phyloP scores from a whole-genome alignment of 768 basidiomycete species.

The Tremella yokohamensis region DNA sequence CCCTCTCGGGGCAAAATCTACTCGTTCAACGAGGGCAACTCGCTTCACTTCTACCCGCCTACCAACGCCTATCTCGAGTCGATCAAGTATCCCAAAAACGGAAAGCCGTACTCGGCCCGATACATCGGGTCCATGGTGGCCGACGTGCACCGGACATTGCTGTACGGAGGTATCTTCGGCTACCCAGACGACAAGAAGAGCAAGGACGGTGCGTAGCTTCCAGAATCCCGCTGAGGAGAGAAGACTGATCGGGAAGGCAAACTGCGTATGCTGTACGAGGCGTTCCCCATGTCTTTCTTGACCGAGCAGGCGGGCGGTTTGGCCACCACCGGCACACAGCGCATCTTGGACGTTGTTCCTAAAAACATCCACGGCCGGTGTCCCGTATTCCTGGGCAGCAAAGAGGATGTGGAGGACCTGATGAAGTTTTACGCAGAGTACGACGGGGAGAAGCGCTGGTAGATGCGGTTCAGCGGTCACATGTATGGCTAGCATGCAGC shows the following conservation, averaged over 20 bases:
- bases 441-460: conserved; percentile 45
- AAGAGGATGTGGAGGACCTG: conserved; percentile 87
- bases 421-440: conserved; percentile 70
- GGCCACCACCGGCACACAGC: conserved; percentile 89
- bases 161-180: conserved; percentile 98
- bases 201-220: conserved; percentile 57
- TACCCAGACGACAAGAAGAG: conserved; percentile 98
- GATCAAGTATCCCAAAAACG: conserved; percentile 51
- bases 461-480: not conserved
- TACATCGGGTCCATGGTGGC: conserved; percentile 99
- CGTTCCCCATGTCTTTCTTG: conserved; percentile 95
- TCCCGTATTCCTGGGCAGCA: conserved; percentile 87
- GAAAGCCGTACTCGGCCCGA: conserved; percentile 56
- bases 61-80: conserved; percentile 76
- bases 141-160: conserved; percentile 81
- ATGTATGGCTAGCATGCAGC: conserved; percentile 1
- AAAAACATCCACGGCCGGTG: conserved; percentile 85
- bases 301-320: conserved; percentile 94
- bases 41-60: conserved; percentile 94
- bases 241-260: conserved; percentile 61
- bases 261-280: conserved; percentile 90
- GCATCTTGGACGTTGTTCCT: conserved; percentile 87
- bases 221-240: not conserved
- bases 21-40: conserved; percentile 99
- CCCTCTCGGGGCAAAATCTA: conserved; percentile 96